Conservation (phyloP, 495 filamentous ascomycete genomes). For the Paragyromitra xinjiangensis region DNA sequence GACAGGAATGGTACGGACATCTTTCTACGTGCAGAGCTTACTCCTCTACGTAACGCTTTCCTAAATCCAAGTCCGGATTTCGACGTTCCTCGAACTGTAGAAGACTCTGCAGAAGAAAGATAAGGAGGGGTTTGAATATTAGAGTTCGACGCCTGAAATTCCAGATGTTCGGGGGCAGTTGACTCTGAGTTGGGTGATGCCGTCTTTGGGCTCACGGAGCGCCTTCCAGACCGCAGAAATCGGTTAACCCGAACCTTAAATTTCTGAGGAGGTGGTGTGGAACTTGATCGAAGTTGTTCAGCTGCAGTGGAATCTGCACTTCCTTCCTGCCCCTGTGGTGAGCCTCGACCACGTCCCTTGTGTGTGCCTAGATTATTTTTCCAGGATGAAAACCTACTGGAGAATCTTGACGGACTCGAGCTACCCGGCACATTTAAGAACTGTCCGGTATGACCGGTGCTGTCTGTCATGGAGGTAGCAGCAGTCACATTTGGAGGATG, state of each 20-base stretch:
- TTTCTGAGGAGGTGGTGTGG: conserved; percentile 36
- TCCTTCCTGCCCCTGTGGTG: conserved; percentile 20
- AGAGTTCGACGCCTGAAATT: conserved; percentile 9
- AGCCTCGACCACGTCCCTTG: conserved; percentile 39
- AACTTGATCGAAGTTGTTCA: conserved; percentile 33
- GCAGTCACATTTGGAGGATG: conserved; percentile 25
- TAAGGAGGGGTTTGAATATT: conserved; percentile 32
- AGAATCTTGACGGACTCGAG: conserved; percentile 35
- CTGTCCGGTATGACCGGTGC: background rate
- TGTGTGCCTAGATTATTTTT: conserved; percentile 21
- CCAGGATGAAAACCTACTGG: conserved; percentile 40
- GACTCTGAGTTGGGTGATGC: conserved; percentile 23
- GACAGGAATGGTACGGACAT: conserved; percentile 50
- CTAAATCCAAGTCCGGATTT: conserved; percentile 38
- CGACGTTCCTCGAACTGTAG: conserved; percentile 27
- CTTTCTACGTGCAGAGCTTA: conserved; percentile 44
- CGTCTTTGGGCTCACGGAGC: conserved; percentile 4
- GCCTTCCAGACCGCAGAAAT: conserved; percentile 44
- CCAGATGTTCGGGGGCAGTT: conserved; percentile 1
- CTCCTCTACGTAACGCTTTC: conserved; percentile 31
- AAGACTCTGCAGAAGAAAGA: conserved; percentile 38
- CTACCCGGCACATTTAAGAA: background rate
- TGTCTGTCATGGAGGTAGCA: conserved; percentile 24
- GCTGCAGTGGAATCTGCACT: background rate
- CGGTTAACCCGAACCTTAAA: conserved; percentile 43